Conservation (phyloP, 1,284 basidiomycete genomes). For the Malassezia brasiliensis region DNA sequence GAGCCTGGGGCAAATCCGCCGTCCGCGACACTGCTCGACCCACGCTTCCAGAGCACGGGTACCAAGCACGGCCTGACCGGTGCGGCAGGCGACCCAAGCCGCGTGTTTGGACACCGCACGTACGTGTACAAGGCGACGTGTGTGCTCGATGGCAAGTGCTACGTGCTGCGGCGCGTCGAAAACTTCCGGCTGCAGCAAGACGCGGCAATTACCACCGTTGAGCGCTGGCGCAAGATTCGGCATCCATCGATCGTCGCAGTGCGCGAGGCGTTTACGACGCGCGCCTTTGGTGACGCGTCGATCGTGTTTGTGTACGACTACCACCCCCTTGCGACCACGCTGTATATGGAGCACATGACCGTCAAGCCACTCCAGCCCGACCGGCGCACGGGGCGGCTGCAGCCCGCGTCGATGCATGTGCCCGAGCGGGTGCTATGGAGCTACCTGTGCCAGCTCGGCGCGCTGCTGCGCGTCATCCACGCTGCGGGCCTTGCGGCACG, state of each 20-base stretch:
- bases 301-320: conserved; percentile 88
- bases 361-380: conserved; percentile 49
- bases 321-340: conserved; percentile 71
- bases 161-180: conserved; percentile 73
- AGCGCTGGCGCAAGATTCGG: conserved; percentile 72
- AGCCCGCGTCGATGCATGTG: conserved; percentile 50
- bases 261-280: conserved; percentile 88
- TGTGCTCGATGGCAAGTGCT: conserved; percentile 66
- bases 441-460: conserved; percentile 81
- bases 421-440: conserved; percentile 86
- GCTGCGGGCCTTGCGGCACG: conserved; percentile 70
- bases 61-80: conserved; percentile 26
- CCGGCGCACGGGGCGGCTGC: conserved; percentile 40
- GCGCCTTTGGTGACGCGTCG: conserved; percentile 75
- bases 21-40: conserved; percentile 27
- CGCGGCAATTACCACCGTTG: conserved; percentile 69
- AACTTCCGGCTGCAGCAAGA: conserved; percentile 65
- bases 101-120: conserved; percentile 57
- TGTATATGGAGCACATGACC: conserved; percentile 61
- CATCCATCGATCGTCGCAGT: conserved; percentile 81
- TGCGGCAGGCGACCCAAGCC: conserved; percentile 37
- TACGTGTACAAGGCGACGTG: conserved; percentile 74
- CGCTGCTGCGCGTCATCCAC: conserved; percentile 76
- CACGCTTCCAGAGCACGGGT: conserved; percentile 30
- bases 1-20: conserved; percentile 50